phyloP scores from a whole-genome alignment of 345 rosid species.

The Pugionium cornutum region DNA sequence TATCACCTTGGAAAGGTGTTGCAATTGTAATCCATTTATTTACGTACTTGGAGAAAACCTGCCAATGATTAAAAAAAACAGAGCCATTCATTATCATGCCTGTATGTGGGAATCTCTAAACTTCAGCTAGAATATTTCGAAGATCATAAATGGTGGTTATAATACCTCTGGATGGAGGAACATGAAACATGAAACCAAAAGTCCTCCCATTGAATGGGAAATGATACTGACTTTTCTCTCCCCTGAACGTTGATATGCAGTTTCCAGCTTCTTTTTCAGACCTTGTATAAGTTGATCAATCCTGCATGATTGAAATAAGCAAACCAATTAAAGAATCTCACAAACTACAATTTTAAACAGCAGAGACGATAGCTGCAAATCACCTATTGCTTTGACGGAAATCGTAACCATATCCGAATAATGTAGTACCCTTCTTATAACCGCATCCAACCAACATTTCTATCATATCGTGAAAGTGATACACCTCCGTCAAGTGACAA shows the following conservation, averaged over 20 bases:
- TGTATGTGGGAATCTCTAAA: background rate
- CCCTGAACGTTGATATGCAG: slow-evolving; percentile 71
- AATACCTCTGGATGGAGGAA: slow-evolving; percentile 67
- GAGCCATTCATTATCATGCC: slow-evolving; percentile 11
- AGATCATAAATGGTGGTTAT: slow-evolving; percentile 16
- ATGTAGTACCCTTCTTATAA: slow-evolving; percentile 76
- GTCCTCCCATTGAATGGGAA: slow-evolving; percentile 93
- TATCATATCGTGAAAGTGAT: slow-evolving; percentile 91
- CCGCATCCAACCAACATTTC: slow-evolving; percentile 74
- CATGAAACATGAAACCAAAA: slow-evolving; percentile 71
- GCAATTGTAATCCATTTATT: slow-evolving; percentile 89
- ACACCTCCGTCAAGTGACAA: slow-evolving; percentile 59
- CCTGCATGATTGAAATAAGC: slow-evolving; percentile 44
- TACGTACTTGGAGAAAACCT: slow-evolving; percentile 74
- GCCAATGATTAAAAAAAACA: slow-evolving; percentile 34
- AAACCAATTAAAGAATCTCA: slow-evolving; percentile 7
- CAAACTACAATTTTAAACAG: slow-evolving; percentile 1
- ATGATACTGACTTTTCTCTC: slow-evolving; percentile 70
- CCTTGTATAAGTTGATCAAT: slow-evolving; percentile 61
- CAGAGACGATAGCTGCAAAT: background rate
- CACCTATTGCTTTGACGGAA: slow-evolving; percentile 92
- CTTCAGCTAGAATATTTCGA: background rate
- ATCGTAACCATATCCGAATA: slow-evolving; percentile 91
- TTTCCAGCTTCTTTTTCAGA: slow-evolving; percentile 66
- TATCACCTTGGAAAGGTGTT: slow-evolving; percentile 84